Evolutionary conservation across 2,329 filamentous ascomycete genomes (phyloP).

Genomic region (Xylaria sp.): DNA sequence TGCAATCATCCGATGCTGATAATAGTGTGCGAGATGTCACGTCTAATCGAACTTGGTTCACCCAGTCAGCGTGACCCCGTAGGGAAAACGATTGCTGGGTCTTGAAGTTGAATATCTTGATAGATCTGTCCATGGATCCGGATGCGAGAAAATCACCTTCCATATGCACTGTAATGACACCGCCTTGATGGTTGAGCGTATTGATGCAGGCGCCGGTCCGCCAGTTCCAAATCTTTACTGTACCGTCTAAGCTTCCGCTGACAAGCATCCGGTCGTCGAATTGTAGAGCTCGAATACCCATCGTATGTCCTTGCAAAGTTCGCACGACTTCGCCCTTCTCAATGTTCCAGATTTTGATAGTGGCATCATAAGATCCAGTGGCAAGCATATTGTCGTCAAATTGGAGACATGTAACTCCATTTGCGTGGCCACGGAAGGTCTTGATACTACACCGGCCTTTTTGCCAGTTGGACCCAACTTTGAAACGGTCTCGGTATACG

Average conservation of each 20-base stretch:
- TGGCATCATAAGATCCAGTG: constrained; percentile 93
- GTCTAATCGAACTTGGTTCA: constrained; percentile 94
- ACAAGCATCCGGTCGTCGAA: constrained; percentile 94
- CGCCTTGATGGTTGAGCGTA: constrained; percentile 81
- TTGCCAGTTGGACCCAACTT: constrained; percentile 97
- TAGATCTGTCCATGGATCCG: constrained; percentile 86
- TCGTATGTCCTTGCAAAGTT: constrained; percentile 84
- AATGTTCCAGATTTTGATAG: constrained; percentile 96
- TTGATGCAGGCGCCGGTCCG: constrained; percentile 86
- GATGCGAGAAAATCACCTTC: constrained; percentile 86
- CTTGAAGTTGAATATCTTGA: constrained; percentile 93
- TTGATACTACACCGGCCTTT: constrained; percentile 88
- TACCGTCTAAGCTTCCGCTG: constrained; percentile 87
- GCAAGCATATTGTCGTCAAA: constrained; percentile 91
- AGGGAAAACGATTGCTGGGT: constrained; percentile 83
- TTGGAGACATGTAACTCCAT: constrained; percentile 76
- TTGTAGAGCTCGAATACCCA: constrained; percentile 86
- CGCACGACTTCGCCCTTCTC: constrained; percentile 86
- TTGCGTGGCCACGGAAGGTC: constrained; percentile 85
- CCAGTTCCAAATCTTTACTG: constrained; percentile 97
- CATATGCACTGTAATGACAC: constrained; percentile 89
- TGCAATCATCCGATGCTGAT: constrained; percentile 93
- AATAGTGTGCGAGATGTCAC: constrained; percentile 83
- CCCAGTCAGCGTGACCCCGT: constrained; percentile 90
- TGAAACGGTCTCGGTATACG: constrained; percentile 94